phyloP scores from a whole-genome alignment of 352 stramenopile genomes.

The Plasmopara viticola region DNA sequence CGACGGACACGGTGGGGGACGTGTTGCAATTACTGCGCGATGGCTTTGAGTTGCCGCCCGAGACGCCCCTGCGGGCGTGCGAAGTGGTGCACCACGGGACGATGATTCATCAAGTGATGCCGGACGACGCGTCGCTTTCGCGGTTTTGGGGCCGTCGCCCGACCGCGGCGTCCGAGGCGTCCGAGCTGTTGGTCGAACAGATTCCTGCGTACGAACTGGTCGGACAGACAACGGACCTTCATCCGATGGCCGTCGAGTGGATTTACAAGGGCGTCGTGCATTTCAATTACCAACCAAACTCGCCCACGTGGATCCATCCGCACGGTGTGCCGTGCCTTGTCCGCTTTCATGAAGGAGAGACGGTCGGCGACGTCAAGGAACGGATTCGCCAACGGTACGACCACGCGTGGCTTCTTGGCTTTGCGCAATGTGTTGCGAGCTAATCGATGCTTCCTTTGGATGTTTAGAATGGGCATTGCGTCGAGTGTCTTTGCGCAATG shows the following conservation, averaged over 20 bases:
- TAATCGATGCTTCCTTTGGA: conserved; percentile 2
- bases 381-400: conserved; percentile 57
- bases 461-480: conserved; percentile 57
- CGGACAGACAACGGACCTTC: not conserved
- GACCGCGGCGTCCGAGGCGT: conserved; percentile 30
- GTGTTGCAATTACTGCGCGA: conserved; percentile 44
- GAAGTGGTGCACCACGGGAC: conserved; percentile 58
- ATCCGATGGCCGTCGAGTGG: conserved; percentile 11
- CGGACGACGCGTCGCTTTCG: conserved; percentile 32
- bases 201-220: conserved; percentile 25
- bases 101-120: conserved; percentile 43
- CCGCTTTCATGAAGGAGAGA: conserved; percentile 63
- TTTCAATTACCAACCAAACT: conserved; percentile 59
- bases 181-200: conserved; percentile 53
- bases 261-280: conserved; percentile 64
- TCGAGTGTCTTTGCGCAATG: conserved; percentile 61
- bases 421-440: not conserved
- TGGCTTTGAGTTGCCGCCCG: conserved; percentile 34
- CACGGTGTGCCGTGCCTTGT: conserved; percentile 65
- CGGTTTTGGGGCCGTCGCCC: conserved; percentile 36
- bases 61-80: conserved; percentile 44
- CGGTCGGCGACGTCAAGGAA: conserved; percentile 56
- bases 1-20: conserved; percentile 41
- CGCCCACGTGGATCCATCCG: conserved; percentile 61
- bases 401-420: not conserved